These are phyloP conservation scores for Syncephalastrum contaminatum DNA, from an alignment of 371 early-diverging fungal genomes.

Conservation along the genomic window DNA sequence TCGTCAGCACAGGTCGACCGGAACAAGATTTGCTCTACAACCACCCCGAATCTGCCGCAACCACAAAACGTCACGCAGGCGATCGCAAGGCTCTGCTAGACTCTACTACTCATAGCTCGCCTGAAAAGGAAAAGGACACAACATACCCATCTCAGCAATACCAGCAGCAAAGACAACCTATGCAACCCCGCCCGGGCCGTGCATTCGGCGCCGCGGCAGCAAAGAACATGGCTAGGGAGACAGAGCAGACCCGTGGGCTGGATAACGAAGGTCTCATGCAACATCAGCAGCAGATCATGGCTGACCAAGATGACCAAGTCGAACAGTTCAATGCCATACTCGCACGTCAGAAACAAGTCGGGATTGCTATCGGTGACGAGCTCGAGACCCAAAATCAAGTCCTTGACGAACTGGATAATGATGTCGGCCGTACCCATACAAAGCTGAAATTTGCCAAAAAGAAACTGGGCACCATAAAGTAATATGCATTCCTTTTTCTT, in stretches of 20 bases:
- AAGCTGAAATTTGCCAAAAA: slow-evolving; percentile 74
- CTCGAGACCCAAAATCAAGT: slow-evolving; percentile 84
- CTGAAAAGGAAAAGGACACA: slow-evolving; percentile 2
- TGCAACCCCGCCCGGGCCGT: slow-evolving; percentile 27
- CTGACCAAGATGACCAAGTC: slow-evolving; percentile 76
- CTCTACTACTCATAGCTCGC: background rate
- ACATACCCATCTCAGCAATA: slow-evolving; percentile 23
- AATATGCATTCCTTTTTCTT: background rate
- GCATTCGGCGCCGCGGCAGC: slow-evolving; percentile 64
- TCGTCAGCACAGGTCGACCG: slow-evolving; percentile 50
- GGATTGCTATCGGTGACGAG: slow-evolving; percentile 81
- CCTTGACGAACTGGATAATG: slow-evolving; percentile 78
- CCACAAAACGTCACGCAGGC: background rate
- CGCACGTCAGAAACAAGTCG: slow-evolving; percentile 80
- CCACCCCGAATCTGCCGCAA: slow-evolving; percentile 2
- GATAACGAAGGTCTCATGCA: slow-evolving; percentile 73
- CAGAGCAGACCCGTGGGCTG: slow-evolving; percentile 69
- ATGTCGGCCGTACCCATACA: slow-evolving; percentile 65
- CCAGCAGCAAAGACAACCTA: background rate
- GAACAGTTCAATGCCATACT: slow-evolving; percentile 73
- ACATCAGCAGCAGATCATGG: slow-evolving; percentile 75
- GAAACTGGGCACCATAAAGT: slow-evolving; percentile 70
- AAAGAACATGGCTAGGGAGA: slow-evolving; percentile 56
- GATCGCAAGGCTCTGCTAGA: background rate
- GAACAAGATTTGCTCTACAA: slow-evolving; percentile 31